phyloP scores from a whole-genome alignment of 2,329 filamentous ascomycete genomes.

The Penicillium polonicum region DNA sequence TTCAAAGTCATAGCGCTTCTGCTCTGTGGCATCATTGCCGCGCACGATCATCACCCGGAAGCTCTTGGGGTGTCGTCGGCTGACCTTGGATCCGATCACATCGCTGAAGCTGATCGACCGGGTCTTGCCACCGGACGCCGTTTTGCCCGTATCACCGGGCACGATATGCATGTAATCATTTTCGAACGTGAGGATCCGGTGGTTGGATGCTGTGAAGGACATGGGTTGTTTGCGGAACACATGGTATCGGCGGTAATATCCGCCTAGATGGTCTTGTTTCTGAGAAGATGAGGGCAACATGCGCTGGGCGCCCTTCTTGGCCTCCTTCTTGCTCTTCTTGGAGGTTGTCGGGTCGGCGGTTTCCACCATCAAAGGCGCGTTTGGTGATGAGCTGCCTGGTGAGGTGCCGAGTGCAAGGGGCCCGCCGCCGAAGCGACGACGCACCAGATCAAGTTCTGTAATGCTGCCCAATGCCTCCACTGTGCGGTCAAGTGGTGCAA shows the following conservation, averaged over 20 bases:
- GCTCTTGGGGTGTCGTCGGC: conserved; percentile 62
- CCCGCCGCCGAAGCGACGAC: conserved; percentile 62
- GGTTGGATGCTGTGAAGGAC: conserved; percentile 61
- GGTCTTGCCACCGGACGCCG: conserved; percentile 54
- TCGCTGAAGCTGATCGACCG: conserved; percentile 63
- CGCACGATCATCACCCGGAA: conserved; percentile 62
- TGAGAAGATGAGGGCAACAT: conserved; percentile 50
- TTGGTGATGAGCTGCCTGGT: conserved; percentile 62
- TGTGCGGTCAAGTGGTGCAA: conserved; percentile 63
- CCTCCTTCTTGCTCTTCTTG: conserved; percentile 43
- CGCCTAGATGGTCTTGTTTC: conserved; percentile 48
- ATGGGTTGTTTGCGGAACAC: conserved; percentile 65
- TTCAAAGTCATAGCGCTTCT: conserved; percentile 67
- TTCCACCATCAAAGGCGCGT: conserved; percentile 61
- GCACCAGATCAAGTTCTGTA: conserved; percentile 61
- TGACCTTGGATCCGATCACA: conserved; percentile 65
- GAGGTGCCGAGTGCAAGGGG: conserved; percentile 57
- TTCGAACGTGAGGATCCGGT: conserved; percentile 61
- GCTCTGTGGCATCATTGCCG: conserved; percentile 61
- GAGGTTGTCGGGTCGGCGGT: conserved; percentile 25
- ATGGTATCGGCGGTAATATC: conserved; percentile 61
- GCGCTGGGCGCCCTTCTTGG: conserved; percentile 37
- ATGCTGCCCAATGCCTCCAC: conserved; percentile 63
- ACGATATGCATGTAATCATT: conserved; percentile 67
- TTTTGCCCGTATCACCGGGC: conserved; percentile 56